Conservation (phyloP, 495 filamentous ascomycete genomes). For the Podospora conica region DNA sequence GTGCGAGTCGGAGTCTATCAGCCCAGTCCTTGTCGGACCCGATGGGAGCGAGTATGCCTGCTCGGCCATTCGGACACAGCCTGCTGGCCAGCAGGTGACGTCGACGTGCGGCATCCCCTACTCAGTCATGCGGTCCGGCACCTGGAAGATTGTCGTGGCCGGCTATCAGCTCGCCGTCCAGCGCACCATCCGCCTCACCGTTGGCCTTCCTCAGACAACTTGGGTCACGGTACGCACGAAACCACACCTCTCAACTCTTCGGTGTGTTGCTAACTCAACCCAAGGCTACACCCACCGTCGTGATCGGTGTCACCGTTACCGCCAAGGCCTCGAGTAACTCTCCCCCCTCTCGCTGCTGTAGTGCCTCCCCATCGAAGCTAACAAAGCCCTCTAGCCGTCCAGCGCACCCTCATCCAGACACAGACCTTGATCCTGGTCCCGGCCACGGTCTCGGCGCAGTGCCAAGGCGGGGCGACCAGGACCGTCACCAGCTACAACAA, state of each 20-base stretch:
- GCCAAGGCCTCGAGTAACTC: slow-evolving; percentile 32
- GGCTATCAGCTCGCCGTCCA: slow-evolving; percentile 35
- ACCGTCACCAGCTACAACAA: slow-evolving; percentile 35
- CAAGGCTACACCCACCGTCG: slow-evolving; percentile 38
- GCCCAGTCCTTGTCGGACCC: slow-evolving; percentile 36
- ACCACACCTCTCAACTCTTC: not conserved
- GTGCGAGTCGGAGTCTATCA: slow-evolving; percentile 35
- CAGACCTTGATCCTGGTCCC: slow-evolving; percentile 34
- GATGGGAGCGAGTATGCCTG: slow-evolving; percentile 32
- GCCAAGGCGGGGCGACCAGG: slow-evolving; percentile 29
- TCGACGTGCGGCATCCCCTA: slow-evolving; percentile 38
- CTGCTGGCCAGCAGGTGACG: slow-evolving; percentile 30
- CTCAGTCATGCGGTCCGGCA: slow-evolving; percentile 36
- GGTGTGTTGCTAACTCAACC: not conserved
- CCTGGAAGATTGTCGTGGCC: slow-evolving; percentile 37
- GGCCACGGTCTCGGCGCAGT: slow-evolving; percentile 29
- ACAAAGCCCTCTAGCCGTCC: slow-evolving; percentile 23
- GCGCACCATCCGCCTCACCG: slow-evolving; percentile 32
- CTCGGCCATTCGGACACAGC: slow-evolving; percentile 33
- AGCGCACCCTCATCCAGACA: slow-evolving; percentile 32
- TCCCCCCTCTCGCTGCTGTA: not conserved
- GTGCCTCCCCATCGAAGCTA: slow-evolving; percentile 1
- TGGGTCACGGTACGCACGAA: slow-evolving; percentile 30
- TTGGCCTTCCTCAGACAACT: slow-evolving; percentile 29
- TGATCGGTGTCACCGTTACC: slow-evolving; percentile 36